Evolutionary conservation across 345 rosid genomes (phyloP).

Genomic region (Trapa incisa): DNA sequence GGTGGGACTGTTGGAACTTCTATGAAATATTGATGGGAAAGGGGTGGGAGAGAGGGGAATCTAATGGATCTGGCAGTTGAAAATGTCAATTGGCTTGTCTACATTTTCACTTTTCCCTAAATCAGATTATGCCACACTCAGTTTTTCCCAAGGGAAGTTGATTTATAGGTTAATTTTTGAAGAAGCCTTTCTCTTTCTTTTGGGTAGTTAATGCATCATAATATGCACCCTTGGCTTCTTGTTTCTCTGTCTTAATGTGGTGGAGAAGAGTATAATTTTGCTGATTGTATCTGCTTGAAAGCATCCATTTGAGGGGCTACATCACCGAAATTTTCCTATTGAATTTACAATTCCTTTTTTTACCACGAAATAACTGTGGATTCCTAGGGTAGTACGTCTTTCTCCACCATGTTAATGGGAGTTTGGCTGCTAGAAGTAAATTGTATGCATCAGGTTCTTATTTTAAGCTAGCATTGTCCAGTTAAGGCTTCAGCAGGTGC

Average conservation of each 20-base stretch:
- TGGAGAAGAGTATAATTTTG: not conserved
- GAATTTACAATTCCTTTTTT: too few species aligned
- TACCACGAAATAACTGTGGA: too few species aligned
- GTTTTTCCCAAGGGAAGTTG: not conserved
- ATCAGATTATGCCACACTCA: not conserved
- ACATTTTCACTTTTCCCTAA: not conserved
- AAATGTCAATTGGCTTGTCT: conserved; percentile 4
- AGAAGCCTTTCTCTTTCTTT: not conserved
- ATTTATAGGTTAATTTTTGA: not conserved
- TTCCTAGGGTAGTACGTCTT: too few species aligned
- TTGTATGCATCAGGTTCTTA: too few species aligned
- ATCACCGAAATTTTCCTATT: too few species aligned
- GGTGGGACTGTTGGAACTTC: conserved; percentile 23
- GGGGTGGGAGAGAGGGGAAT: not conserved
- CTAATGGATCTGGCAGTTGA: conserved; percentile 37
- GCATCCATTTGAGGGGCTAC: too few species aligned
- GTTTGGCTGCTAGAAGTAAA: too few species aligned
- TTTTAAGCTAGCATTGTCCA: too few species aligned
- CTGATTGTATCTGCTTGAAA: too few species aligned
- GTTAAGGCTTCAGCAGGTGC: too few species aligned
- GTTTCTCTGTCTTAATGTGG: not conserved
- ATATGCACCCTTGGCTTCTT: not conserved
- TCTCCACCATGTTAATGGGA: too few species aligned
- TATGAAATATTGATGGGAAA: conserved; percentile 1
- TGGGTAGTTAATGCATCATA: not conserved